Evolutionary conservation across 805 yeast genomes (phyloP).

Genomic region (Pichia membranifaciens): DNA sequence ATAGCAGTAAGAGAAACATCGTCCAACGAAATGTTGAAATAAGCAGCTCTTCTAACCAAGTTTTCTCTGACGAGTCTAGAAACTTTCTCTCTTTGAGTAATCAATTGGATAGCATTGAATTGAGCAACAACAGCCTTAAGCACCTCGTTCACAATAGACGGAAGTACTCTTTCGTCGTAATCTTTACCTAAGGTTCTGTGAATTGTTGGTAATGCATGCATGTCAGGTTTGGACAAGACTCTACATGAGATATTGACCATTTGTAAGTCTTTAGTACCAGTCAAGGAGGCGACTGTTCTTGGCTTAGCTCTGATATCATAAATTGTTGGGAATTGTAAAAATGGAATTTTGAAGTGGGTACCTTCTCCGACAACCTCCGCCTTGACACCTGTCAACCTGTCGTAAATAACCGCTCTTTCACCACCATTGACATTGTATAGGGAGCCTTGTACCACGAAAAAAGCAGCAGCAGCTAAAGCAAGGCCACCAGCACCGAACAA

Average conservation of each 20-base stretch:
- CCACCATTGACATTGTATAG: constrained; percentile 95
- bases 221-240: constrained; percentile 86
- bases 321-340: constrained; percentile 88
- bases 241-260: constrained; percentile 99
- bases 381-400: constrained; percentile 79
- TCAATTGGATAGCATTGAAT: constrained; percentile 95
- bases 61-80: constrained; percentile 87
- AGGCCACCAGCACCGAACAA: constrained; percentile 63
- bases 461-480: constrained; percentile 52
- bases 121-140: constrained; percentile 96
- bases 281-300: constrained; percentile 88
- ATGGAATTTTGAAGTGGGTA: constrained; percentile 89
- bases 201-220: constrained; percentile 70
- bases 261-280: constrained; percentile 97
- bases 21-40: constrained; percentile 81
- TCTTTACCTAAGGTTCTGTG: constrained; percentile 91
- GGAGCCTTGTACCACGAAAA: constrained; percentile 47
- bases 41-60: constrained; percentile 83
- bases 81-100: constrained; percentile 98
- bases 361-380: constrained; percentile 85
- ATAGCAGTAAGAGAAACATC: constrained; percentile 95
- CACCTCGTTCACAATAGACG: constrained; percentile 95
- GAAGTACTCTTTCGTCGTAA: constrained; percentile 94
- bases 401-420: constrained; percentile 92
- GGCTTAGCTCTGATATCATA: constrained; percentile 98